Evolutionary conservation across 176 grass and related monocot genomes (phyloP), one percentile per base, ranked within the genome.

Genomic region (Musa schizocarpa): DNA sequence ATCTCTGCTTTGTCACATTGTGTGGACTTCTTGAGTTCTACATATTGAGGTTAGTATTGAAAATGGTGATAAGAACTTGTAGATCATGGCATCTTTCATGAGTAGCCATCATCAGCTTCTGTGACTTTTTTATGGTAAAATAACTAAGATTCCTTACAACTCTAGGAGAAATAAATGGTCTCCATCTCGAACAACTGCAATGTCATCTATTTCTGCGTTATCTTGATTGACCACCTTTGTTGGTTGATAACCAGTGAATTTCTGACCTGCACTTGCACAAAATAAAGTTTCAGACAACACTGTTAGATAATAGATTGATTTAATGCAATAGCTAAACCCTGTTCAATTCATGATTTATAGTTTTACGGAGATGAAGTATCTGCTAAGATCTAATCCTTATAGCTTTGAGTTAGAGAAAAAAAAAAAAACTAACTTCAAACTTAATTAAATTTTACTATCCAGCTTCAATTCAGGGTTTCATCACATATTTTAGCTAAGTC

Each of bases 191-290:
- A 96, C 90, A 54, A 85, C 83, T 75, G 80, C 68, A 81, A 96
- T 89, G 71, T 92, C 87, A 78, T 96, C 89, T 65, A 96, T 92
- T 84, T 96, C 92, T 69, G 89, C 81, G 68, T 80, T 82, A 27
- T 89, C 89, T 82, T 82, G 73, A 76, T 80, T 96, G 65, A 89
- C 51, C 20, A 96, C 29, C 74, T 82, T 92, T 13, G 56, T 88
- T 21, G 84, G 89, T 74, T 26, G 73, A 77, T 77, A 79, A 50
- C 83, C 62, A 13, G 14, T 2, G 63, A 96, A 89, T 69, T 96
- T 88, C 74, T 96, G 74, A 23, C 85, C 92, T 96, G 76, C 72
- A 82, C 26, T 52, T 50, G 7, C 20, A 20, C n/a, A 54, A 80
- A 27, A 63, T 20, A 80, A 9, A 43, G 34, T 43, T 12, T 23